Evolutionary conservation across 305 asterid genomes (phyloP).

Genomic region (Fraxinus velutina): DNA sequence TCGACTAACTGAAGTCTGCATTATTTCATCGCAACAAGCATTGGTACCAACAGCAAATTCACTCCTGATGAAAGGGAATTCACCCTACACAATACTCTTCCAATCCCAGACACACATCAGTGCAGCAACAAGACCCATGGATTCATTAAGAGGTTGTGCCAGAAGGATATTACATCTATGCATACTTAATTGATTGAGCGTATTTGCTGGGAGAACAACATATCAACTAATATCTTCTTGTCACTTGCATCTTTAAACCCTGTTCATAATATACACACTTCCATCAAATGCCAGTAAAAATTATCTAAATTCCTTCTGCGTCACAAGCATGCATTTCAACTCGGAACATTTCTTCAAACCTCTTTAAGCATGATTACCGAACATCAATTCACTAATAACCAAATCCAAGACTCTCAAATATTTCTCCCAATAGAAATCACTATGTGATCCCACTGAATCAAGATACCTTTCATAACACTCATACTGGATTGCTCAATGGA

Average conservation of each 20-base stretch:
- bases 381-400: not conserved
- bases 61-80: constrained; percentile 25
- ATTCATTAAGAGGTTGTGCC: constrained; percentile 49
- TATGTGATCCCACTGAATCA: not conserved
- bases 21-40: not conserved
- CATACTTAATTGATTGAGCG: constrained; percentile 56
- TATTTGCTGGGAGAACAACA: constrained; percentile 59
- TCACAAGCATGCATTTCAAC: not conserved
- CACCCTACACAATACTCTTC: constrained; percentile 43
- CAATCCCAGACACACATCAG: constrained; percentile 52
- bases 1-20: not conserved
- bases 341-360: not conserved
- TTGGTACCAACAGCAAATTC: not conserved
- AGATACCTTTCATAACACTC: not conserved
- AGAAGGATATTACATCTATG: constrained; percentile 51
- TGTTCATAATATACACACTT: constrained; percentile 36
- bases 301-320: not conserved
- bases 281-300: constrained; percentile 33
- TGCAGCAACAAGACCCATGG: constrained; percentile 53
- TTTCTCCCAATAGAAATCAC: not conserved
- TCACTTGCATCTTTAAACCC: not conserved
- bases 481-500: not conserved
- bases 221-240: constrained; percentile 41
- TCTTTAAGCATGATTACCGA: not conserved
- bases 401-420: not conserved